Evolutionary conservation across 331 rosid genomes (phyloP).

Genomic region (Rhamnella rubrinervis): DNA sequence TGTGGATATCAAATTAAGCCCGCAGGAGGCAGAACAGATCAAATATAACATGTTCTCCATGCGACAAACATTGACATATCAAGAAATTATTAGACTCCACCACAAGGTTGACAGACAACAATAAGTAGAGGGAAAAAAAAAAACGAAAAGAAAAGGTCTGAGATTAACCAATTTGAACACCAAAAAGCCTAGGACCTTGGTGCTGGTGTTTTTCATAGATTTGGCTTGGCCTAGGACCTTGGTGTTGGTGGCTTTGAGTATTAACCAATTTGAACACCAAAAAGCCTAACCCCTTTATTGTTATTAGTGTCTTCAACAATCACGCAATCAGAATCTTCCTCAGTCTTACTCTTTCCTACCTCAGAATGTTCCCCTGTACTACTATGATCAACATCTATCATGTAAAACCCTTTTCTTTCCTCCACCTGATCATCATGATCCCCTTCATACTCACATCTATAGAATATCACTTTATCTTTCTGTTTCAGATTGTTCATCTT

Average conservation of each 20-base stretch:
- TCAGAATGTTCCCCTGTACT: background rate
- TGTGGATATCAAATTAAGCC: too few species aligned
- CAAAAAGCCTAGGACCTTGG: too few species aligned
- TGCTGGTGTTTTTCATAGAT: too few species aligned
- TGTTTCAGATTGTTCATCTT: slow-evolving; percentile 15
- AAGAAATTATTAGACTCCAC: too few species aligned
- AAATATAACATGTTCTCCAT: too few species aligned
- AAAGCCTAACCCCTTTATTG: slow-evolving; percentile 3
- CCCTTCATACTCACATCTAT: background rate
- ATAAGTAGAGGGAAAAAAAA: too few species aligned
- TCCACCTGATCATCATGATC: background rate
- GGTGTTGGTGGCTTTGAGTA: background rate
- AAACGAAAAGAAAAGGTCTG: background rate
- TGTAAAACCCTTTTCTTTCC: background rate
- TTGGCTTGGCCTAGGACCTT: too few species aligned
- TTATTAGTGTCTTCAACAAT: background rate
- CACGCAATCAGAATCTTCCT: background rate
- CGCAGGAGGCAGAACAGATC: too few species aligned
- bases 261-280: slow-evolving; percentile 20
- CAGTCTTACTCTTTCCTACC: background rate
- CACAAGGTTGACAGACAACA: too few species aligned
- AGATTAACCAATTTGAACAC: too few species aligned
- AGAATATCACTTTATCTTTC: slow-evolving; percentile 3
- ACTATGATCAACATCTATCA: slow-evolving; percentile 1
- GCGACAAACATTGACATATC: too few species aligned